phyloP scores from a whole-genome alignment of 148 eudicot species.

The Rhododendron williamsianum region DNA sequence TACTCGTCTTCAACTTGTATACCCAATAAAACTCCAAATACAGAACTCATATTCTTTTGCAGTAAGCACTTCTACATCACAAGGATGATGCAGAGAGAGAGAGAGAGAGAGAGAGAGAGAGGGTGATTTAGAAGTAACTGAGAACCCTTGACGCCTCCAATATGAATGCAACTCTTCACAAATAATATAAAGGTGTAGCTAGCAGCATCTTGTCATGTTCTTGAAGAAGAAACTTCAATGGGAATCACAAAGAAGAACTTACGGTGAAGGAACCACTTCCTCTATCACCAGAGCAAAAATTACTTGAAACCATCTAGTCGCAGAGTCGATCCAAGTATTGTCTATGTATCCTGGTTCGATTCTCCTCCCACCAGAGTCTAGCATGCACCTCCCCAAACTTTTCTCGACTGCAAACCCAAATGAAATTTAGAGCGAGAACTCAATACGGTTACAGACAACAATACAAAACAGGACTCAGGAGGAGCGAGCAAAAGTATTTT shows the following conservation, averaged over 20 bases:
- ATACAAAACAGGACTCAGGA: not conserved
- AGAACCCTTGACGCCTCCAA: not conserved
- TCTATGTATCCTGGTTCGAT: slow-evolving; percentile 79
- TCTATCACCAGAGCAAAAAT: not conserved
- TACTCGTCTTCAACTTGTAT: slow-evolving; percentile 9
- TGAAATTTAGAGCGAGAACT: not conserved
- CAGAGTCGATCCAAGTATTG: slow-evolving; percentile 49
- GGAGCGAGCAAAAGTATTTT: not conserved
- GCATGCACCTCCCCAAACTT: slow-evolving; percentile 94
- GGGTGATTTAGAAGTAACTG: not conserved
- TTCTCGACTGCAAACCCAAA: slow-evolving; percentile 64
- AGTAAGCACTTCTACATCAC: not conserved
- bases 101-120: not conserved
- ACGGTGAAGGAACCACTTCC: slow-evolving; percentile 13
- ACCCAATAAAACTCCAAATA: slow-evolving; percentile 10
- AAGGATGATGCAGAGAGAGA: not conserved
- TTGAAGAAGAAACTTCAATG: not conserved
- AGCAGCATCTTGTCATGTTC: not conserved
- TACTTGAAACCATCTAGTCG: not conserved
- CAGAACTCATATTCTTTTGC: not conserved
- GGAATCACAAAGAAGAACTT: slow-evolving; percentile 3
- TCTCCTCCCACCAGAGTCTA: slow-evolving; percentile 96
- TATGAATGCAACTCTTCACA: not conserved
- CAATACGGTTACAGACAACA: not conserved
- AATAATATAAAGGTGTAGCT: not conserved